Evolutionary conservation across 2,329 filamentous ascomycete genomes (phyloP), one percentile per base, ranked within the genome.

Genomic region (Penicillium sp.): DNA sequence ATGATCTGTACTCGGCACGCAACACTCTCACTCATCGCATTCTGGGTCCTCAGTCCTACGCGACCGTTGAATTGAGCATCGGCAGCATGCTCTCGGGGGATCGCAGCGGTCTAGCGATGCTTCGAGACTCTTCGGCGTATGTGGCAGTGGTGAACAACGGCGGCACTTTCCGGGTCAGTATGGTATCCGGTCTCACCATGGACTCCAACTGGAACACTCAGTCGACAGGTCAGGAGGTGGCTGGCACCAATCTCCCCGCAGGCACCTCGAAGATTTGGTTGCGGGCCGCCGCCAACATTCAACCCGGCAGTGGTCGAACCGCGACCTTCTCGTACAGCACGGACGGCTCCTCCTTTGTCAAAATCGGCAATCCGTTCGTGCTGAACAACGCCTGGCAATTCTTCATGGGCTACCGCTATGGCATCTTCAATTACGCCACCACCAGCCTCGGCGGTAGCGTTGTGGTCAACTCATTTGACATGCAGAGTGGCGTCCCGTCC

Each of bases 101-200:
- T 50, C 67, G 72, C 9, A 68, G 73, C 0, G 79, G 80, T 1
- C 66, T 80, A 0, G 73, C 76, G 0, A 64, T 76, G 4, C 78
- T 83, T 63, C 73, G 80, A 1, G 76, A 82, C 52, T 65, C 68
- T 9, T 72, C 70, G 0, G 76, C 76, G 0, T 82, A 74, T 58
- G 76, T 83, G 28, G 78, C 76, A 1, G 61, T 82, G 8, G 58
- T 71, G 48, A 71, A 72, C 41, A 62, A 66, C 9, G 66, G 62
- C 1, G 51, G 55, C 35, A 49, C 46, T 1, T 59, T 66, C 40
- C 61, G 55, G 5, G 50, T 73, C 0, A 54, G 64, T 3, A 57
- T 73, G 2, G 62, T 68, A 5, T 66, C 72, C 38, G 66, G 67
- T 18, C 60, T 77, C 39, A 66, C 60, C 1, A 59, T 71, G 27